Percentiles rank a stretch among this genome's conserved stretches.
Evolutionary conservation across 2,329 filamentous ascomycete genomes (phyloP).

Genomic region (Trichophaea hybrida): DNA sequence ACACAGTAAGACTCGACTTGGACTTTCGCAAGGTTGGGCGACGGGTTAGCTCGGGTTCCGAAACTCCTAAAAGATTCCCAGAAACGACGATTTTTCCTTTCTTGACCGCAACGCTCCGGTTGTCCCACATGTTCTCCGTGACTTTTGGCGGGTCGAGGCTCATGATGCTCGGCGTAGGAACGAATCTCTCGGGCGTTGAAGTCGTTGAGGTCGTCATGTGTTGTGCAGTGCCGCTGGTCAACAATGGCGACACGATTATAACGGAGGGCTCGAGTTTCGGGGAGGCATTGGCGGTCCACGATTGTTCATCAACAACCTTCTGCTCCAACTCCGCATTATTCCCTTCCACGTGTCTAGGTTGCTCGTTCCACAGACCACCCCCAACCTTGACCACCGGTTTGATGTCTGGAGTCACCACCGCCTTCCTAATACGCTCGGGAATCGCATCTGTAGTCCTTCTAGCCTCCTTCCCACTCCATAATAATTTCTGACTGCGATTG

Average conservation of each 20-base stretch:
- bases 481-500: conserved; percentile 6
- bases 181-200: background rate
- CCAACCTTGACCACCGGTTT: conserved; percentile 8
- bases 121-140: conserved; percentile 12
- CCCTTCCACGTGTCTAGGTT: too few species aligned
- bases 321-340: too few species aligned
- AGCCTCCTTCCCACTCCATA: conserved; percentile 15
- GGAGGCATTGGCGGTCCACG: background rate
- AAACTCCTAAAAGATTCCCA: background rate
- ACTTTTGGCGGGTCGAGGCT: conserved; percentile 5
- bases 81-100: background rate
- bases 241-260: conserved; percentile 5
- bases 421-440: conserved; percentile 5
- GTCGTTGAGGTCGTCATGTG: conserved; percentile 14
- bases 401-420: conserved; percentile 5
- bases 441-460: conserved; percentile 13
- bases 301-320: background rate
- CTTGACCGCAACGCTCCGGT: background rate
- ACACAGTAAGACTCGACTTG: background rate
- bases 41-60: background rate
- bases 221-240: conserved; percentile 13
- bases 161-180: conserved; percentile 6
- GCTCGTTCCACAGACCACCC: conserved; percentile 10
- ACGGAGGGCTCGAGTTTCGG: background rate
- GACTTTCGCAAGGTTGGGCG: background rate